Percentiles rank a stretch among this genome's conserved stretches.
Evolutionary conservation across 257 asterid genomes (phyloP).

Genomic region (Craterostigma plantagineum): DNA sequence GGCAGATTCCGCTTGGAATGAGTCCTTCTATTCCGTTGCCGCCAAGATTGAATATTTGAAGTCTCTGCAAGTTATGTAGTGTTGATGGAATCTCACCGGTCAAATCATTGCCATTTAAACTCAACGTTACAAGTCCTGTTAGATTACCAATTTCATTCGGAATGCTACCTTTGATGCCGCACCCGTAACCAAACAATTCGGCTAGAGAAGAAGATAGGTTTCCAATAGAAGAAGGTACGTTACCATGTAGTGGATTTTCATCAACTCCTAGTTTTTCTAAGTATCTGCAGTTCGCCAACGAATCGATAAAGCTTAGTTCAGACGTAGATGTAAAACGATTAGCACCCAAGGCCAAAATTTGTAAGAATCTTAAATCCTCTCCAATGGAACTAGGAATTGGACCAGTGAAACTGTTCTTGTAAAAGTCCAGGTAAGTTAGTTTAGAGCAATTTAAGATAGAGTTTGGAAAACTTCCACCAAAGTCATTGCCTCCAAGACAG

Average conservation of each 20-base stretch:
- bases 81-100: constrained; percentile 8
- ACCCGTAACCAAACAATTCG: background rate
- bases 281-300: constrained; percentile 9
- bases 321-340: constrained; percentile 4
- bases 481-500: constrained; percentile 2
- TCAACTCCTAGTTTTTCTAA: background rate
- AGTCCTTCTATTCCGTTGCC: constrained; percentile 6
- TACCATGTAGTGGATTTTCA: constrained; percentile 3
- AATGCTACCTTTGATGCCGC: constrained; percentile 7
- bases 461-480: constrained; percentile 17
- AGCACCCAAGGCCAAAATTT: accelerated
- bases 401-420: constrained; percentile 8
- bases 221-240: constrained; percentile 12
- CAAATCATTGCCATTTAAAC: background rate
- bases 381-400: constrained; percentile 16
- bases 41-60: background rate
- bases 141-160: constrained; percentile 14
- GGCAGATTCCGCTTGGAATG: constrained; percentile 7
- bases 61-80: constrained; percentile 2
- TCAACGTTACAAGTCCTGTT: background rate
- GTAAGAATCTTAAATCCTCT: constrained; percentile 7
- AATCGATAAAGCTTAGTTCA: constrained; percentile 11
- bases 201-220: constrained; percentile 11
- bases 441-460: constrained; percentile 17
- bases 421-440: background rate